These are phyloP conservation scores for Staphylotrichum longicolle DNA, from an alignment of 495 filamentous ascomycete genomes.

Conservation along the genomic window DNA sequence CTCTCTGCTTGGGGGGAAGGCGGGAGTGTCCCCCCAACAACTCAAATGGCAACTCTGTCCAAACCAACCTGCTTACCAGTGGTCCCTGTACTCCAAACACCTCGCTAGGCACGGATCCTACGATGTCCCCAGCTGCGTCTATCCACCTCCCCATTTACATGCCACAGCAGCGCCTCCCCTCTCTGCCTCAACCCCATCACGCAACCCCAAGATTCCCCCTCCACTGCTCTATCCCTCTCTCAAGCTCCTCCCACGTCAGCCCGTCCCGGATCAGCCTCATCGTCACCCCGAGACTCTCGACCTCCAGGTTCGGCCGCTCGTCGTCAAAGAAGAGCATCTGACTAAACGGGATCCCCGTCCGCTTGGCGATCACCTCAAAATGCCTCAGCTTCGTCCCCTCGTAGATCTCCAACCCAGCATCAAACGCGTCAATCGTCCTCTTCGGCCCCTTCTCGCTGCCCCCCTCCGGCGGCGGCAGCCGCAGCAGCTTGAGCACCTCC, in stretches of 20 bases:
- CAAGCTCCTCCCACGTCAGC: slow-evolving; percentile 73
- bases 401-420: slow-evolving; percentile 81
- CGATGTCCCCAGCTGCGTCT: too few species aligned
- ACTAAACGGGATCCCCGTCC: slow-evolving; percentile 63
- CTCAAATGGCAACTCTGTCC: too few species aligned
- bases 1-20: too few species aligned
- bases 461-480: slow-evolving; percentile 42
- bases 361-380: slow-evolving; percentile 67
- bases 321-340: slow-evolving; percentile 99
- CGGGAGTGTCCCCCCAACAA: too few species aligned
- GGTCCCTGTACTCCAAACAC: too few species aligned
- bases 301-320: slow-evolving; percentile 81
- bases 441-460: slow-evolving; percentile 42
- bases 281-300: slow-evolving; percentile 77
- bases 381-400: slow-evolving; percentile 83
- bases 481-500: slow-evolving; percentile 73
- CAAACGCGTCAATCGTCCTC: slow-evolving; percentile 70
- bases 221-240: slow-evolving; percentile 79
- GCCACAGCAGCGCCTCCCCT: neutral
- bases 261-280: slow-evolving; percentile 77
- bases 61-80: too few species aligned
- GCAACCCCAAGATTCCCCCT: slow-evolving; percentile 57
- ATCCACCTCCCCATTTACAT: too few species aligned
- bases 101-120: too few species aligned
- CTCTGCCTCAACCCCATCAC: neutral